Evolutionary conservation across 495 filamentous ascomycete species (phyloP).

Genomic region (Trichocladium antarcticum): DNA sequence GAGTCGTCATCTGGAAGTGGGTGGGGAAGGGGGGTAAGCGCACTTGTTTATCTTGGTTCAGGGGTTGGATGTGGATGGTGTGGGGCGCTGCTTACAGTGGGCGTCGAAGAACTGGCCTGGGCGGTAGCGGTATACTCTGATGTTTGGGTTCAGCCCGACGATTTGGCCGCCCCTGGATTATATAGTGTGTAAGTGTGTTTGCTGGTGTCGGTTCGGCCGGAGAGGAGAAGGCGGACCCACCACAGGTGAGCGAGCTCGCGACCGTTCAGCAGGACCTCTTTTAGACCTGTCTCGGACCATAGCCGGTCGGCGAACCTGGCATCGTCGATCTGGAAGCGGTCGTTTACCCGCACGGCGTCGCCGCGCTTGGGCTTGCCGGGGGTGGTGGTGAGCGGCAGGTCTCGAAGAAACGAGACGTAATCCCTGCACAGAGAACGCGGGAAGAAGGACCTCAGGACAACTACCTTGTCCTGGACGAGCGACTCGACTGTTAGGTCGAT

Average conservation of each 20-base stretch:
- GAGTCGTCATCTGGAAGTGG: slow-evolving; percentile 60
- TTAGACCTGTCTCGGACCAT: slow-evolving; percentile 55
- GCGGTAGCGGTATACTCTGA: slow-evolving; percentile 81
- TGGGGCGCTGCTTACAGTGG: slow-evolving; percentile 78
- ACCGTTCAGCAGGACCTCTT: slow-evolving; percentile 33
- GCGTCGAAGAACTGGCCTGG: slow-evolving; percentile 81
- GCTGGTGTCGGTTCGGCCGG: neutral
- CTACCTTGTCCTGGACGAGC: slow-evolving; percentile 49
- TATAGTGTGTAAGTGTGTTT: neutral
- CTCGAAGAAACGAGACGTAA: slow-evolving; percentile 68
- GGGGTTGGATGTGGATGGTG: neutral
- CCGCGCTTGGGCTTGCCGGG: slow-evolving; percentile 76
- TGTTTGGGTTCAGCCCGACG: slow-evolving; percentile 80
- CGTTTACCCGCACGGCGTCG: slow-evolving; percentile 79
- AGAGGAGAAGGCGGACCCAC: slow-evolving; percentile 11
- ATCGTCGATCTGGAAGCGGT: slow-evolving; percentile 80
- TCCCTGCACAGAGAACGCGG: slow-evolving; percentile 68
- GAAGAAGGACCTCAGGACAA: slow-evolving; percentile 68
- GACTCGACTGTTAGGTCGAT: slow-evolving; percentile 52
- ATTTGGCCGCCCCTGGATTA: slow-evolving; percentile 73
- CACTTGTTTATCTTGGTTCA: neutral
- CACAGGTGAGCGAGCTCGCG: slow-evolving; percentile 27
- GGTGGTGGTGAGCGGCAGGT: slow-evolving; percentile 66
- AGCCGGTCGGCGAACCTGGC: slow-evolving; percentile 58
- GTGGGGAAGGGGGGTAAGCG: neutral